A percentile compares a stretch with the other conserved stretches of the same genome.
phyloP scores from a whole-genome alignment of 257 asterid genomes.

The Penstemon davidsonii region DNA sequence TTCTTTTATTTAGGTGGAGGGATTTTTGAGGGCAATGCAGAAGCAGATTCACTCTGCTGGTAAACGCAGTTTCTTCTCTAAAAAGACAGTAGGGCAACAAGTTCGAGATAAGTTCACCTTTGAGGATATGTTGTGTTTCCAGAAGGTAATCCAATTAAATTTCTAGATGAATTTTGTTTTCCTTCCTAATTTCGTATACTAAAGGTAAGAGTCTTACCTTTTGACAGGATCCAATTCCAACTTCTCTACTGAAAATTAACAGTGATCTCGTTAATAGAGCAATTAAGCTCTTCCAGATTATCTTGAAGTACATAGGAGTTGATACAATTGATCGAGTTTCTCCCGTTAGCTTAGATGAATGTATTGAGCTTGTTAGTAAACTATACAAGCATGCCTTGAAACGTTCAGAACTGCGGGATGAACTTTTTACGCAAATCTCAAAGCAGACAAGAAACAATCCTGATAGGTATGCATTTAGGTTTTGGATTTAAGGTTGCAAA shows the following conservation, averaged over 20 bases:
- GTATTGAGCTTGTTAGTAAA: constrained; percentile 80
- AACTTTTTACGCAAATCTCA: constrained; percentile 84
- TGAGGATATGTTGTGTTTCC: constrained; percentile 97
- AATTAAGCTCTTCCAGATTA: constrained; percentile 80
- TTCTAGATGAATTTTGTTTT: constrained; percentile 12
- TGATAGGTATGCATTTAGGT: constrained; percentile 55
- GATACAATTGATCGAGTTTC: constrained; percentile 70
- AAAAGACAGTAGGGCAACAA: constrained; percentile 69
- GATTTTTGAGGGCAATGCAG: constrained; percentile 93
- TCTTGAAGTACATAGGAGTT: constrained; percentile 87
- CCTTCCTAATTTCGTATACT: constrained; percentile 22
- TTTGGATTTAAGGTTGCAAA: constrained; percentile 13
- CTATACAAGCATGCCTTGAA: constrained; percentile 87
- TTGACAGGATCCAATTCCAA: constrained; percentile 90
- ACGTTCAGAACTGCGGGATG: constrained; percentile 96
- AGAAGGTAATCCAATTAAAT: constrained; percentile 57
- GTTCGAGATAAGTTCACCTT: constrained; percentile 82
- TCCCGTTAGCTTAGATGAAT: constrained; percentile 68
- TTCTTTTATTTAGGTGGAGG: constrained; percentile 68
- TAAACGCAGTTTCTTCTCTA: constrained; percentile 89
- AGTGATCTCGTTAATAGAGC: constrained; percentile 79
- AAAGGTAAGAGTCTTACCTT: constrained; percentile 29
- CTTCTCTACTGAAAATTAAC: constrained; percentile 78
- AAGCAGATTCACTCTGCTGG: constrained; percentile 85
- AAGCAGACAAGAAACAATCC: constrained; percentile 96